Evolutionary conservation across 2,329 filamentous ascomycete genomes (phyloP).

Genomic region (Aspergillus jensenii): DNA sequence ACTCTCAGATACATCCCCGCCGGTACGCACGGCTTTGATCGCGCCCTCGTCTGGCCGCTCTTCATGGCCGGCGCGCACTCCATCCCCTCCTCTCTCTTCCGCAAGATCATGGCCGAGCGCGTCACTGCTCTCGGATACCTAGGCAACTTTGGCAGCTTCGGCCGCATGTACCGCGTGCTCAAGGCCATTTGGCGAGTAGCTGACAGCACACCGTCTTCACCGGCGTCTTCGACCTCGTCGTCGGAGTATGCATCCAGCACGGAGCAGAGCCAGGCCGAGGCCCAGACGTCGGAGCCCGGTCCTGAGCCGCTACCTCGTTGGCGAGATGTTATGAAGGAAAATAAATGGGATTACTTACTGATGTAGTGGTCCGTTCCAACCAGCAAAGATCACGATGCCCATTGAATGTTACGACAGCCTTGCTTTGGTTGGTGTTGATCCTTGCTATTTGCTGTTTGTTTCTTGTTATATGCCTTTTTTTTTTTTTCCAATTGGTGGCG

Average conservation of each 20-base stretch:
- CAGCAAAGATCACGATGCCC: no score
- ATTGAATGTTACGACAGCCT: no score
- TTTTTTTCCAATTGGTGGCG: no score
- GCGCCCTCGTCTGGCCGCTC: slow-evolving; percentile 88
- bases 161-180: slow-evolving; percentile 74
- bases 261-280: no score
- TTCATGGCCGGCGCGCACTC: slow-evolving; percentile 81
- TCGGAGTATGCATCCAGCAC: not conserved
- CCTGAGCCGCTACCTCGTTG: not conserved
- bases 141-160: slow-evolving; percentile 77
- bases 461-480: no score
- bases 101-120: slow-evolving; percentile 73
- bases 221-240: not conserved
- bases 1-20: slow-evolving; percentile 78
- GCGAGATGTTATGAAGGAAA: not conserved
- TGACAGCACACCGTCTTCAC: slow-evolving; percentile 52
- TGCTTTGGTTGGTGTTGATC: no score
- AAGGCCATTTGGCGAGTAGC: slow-evolving; percentile 76
- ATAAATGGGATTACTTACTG: not conserved
- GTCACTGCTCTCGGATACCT: slow-evolving; percentile 70
- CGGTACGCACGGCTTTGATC: slow-evolving; percentile 80
- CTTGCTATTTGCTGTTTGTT: no score
- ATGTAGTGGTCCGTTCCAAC: not conserved
- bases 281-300: no score
- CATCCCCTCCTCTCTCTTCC: slow-evolving; percentile 70